Evolutionary conservation across 495 filamentous ascomycete species (phyloP).

Genomic region (Penicillium flavigenum): DNA sequence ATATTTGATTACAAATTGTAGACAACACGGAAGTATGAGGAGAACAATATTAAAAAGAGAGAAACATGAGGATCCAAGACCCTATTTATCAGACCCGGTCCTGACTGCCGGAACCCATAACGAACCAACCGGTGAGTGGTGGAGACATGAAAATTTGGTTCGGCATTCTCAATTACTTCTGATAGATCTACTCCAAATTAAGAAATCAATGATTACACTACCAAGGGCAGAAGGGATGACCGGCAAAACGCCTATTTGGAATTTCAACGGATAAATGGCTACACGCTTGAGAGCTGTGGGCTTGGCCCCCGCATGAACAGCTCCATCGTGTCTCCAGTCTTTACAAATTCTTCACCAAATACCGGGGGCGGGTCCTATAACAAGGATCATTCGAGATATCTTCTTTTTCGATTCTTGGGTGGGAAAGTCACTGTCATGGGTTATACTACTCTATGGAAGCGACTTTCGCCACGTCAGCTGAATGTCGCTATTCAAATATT

Average conservation of each 20-base stretch:
- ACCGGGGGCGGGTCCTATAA: constrained; percentile 1
- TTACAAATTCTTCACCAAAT: neutral
- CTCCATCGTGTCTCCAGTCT: constrained; percentile 5
- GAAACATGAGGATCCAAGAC: neutral
- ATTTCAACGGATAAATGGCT: constrained; percentile 21
- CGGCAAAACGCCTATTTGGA: constrained; percentile 24
- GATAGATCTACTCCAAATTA: neutral
- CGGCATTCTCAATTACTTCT: constrained; percentile 1
- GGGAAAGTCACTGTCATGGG: constrained; percentile 26
- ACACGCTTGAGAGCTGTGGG: constrained; percentile 14
- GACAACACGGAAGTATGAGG: neutral
- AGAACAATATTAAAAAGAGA: neutral
- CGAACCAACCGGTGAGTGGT: constrained; percentile 1
- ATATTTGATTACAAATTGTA: neutral
- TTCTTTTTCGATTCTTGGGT: neutral
- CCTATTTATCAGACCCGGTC: constrained; percentile 7
- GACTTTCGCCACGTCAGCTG: constrained; percentile 41
- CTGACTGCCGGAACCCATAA: neutral
- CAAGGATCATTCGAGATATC: neutral
- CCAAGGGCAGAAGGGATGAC: constrained; percentile 16
- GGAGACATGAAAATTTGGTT: constrained; percentile 1
- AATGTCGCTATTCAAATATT: constrained; percentile 47
- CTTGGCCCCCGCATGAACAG: constrained; percentile 8
- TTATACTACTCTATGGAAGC: constrained; percentile 45
- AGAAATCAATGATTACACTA: neutral